Percentiles rank a stretch among this genome's conserved stretches.
Conservation (phyloP, 441 rosid species). For the Populus hybrid region DNA sequence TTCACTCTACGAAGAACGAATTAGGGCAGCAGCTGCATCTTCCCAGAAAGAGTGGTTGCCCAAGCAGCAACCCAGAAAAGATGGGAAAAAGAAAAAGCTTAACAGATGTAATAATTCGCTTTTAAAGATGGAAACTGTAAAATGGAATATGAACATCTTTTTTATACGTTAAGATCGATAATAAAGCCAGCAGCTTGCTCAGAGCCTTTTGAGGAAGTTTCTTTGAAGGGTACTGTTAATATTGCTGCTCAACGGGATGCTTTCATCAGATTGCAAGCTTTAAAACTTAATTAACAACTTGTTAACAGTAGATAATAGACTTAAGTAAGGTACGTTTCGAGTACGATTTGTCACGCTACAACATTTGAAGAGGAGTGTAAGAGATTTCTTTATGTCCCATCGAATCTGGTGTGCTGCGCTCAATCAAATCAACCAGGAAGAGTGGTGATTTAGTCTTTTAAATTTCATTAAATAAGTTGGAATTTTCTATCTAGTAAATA, state of each 20-base stretch:
- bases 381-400: background rate
- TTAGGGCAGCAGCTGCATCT: background rate
- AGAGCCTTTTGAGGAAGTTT: constrained; percentile 24
- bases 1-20: background rate
- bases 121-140: constrained; percentile 27
- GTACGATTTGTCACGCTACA: constrained; percentile 4
- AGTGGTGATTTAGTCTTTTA: background rate
- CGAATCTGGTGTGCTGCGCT: background rate
- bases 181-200: background rate
- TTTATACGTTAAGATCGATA: constrained; percentile 4
- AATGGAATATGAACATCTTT: constrained; percentile 12
- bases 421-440: background rate
- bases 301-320: background rate
- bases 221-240: constrained; percentile 15
- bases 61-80: background rate
- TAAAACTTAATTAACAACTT: background rate
- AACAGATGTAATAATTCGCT: constrained; percentile 3
- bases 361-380: background rate
- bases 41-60: background rate
- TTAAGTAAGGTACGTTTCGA: background rate
- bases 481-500: background rate
- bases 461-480: background rate
- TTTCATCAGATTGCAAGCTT: background rate
- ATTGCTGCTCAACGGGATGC: background rate
- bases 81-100: constrained; percentile 4